phyloP scores from a whole-genome alignment of 2,329 filamentous ascomycete species.

The Cladosporium velox region DNA sequence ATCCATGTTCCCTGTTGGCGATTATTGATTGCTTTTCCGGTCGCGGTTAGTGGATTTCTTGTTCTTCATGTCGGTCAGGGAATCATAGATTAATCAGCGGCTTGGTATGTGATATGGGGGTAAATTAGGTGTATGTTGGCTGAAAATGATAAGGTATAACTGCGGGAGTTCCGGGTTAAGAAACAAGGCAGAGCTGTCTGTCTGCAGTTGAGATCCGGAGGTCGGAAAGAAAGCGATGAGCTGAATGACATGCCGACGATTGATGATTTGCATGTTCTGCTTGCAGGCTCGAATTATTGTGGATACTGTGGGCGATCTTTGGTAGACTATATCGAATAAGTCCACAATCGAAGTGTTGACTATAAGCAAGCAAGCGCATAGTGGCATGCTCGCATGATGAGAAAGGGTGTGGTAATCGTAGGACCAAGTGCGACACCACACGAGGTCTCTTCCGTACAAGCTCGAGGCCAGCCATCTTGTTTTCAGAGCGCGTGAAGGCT shows the following conservation, averaged over 20 bases:
- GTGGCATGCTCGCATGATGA: not conserved
- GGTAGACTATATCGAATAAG: not conserved
- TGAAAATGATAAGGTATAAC: not conserved
- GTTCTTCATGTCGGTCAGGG: not conserved
- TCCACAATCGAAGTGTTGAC: not conserved
- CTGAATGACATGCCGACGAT: not conserved
- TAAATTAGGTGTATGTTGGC: not conserved
- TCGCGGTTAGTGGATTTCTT: not conserved
- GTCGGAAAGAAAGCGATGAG: too few relatives aligned
- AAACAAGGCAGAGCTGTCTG: not conserved
- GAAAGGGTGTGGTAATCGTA: not conserved
- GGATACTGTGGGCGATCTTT: not conserved
- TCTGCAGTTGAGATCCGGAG: too few relatives aligned
- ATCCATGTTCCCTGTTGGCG: slow-evolving; percentile 8
- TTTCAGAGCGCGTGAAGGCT: slow-evolving; percentile 13
- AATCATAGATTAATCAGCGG: not conserved
- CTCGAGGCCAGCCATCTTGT: slow-evolving; percentile 7
- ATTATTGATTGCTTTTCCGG: not conserved
- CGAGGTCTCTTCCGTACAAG: not conserved
- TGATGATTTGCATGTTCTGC: not conserved
- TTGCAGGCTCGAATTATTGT: not conserved
- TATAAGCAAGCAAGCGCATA: not conserved
- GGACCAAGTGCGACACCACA: not conserved
- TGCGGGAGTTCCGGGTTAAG: not conserved
- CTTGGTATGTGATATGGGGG: not conserved